These are phyloP conservation scores for Lichtheimia corymbifera DNA, from an alignment of 371 early-diverging fungal genomes.

Conservation along the genomic window DNA sequence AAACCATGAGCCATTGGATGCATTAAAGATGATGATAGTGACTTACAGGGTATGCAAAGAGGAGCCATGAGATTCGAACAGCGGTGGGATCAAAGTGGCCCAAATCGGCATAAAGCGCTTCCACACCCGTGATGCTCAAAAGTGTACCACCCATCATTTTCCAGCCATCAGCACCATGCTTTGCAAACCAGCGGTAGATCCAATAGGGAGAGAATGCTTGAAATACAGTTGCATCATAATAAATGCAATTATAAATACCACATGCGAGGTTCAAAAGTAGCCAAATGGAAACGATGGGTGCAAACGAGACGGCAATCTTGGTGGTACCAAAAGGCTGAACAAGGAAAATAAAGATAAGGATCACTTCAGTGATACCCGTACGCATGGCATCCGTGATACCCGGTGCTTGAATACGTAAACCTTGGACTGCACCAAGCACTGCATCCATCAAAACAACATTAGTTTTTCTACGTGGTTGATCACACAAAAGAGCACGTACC, in stretches of 20 bases:
- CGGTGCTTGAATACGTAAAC: constrained; percentile 18
- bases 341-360: constrained; percentile 45
- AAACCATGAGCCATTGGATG: too few relatives aligned
- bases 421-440: constrained; percentile 31
- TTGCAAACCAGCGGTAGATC: constrained; percentile 27
- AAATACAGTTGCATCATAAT: constrained; percentile 19
- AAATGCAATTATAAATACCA: constrained; percentile 53
- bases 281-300: constrained; percentile 48
- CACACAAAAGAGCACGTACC: constrained; percentile 11
- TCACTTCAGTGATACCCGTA: constrained; percentile 27
- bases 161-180: constrained; percentile 22
- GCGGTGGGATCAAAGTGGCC: constrained; percentile 49
- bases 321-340: constrained; percentile 54
- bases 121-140: constrained; percentile 52
- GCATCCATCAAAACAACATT: background rate
- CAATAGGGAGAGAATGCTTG: constrained; percentile 34
- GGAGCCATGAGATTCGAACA: constrained; percentile 39
- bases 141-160: constrained; percentile 40
- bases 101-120: constrained; percentile 57
- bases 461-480: background rate
- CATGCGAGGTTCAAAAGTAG: constrained; percentile 32
- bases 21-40: background rate
- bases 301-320: constrained; percentile 38
- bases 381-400: constrained; percentile 13
- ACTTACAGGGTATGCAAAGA: constrained; percentile 31